These are phyloP conservation scores for Cytospora piceicola DNA, from an alignment of 2,329 filamentous ascomycete species.

Conservation along the genomic window DNA sequence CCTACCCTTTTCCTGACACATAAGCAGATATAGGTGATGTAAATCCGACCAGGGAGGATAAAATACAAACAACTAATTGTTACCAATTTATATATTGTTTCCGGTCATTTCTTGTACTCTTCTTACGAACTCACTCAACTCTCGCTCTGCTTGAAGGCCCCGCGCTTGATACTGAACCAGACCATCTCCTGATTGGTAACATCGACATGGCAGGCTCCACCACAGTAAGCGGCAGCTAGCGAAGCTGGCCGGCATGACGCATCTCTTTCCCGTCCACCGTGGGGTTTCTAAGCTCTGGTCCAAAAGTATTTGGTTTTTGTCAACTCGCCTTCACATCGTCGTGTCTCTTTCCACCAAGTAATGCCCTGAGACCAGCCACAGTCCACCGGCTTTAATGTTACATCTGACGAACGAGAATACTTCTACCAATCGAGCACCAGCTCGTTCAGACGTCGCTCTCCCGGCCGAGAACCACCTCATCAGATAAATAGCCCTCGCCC, in stretches of 20 bases:
- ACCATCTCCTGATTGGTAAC: neutral
- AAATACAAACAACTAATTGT: too few relatives aligned
- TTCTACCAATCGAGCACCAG: neutral
- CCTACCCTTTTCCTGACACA: too few relatives aligned
- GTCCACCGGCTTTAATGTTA: neutral
- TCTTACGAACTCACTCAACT: neutral
- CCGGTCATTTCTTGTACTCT: too few relatives aligned
- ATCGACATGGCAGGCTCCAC: neutral
- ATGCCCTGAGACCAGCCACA: neutral
- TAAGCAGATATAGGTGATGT: too few relatives aligned
- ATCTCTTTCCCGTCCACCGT: conserved; percentile 19
- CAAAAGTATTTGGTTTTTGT: neutral
- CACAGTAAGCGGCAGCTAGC: conserved; percentile 2
- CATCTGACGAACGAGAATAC: neutral
- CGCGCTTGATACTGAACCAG: neutral
- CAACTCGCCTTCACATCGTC: neutral
- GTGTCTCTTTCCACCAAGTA: neutral
- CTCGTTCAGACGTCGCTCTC: neutral
- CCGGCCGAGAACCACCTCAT: neutral
- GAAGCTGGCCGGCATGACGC: conserved; percentile 23
- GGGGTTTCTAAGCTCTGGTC: conserved; percentile 5
- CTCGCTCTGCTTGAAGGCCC: neutral
- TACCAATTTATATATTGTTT: neutral
- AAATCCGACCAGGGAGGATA: too few relatives aligned
- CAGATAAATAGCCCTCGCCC: neutral